Evolutionary conservation across 148 eudicot species (phyloP), one percentile per base, ranked within the genome.

Genomic region (Fagopyrum tataricum): DNA sequence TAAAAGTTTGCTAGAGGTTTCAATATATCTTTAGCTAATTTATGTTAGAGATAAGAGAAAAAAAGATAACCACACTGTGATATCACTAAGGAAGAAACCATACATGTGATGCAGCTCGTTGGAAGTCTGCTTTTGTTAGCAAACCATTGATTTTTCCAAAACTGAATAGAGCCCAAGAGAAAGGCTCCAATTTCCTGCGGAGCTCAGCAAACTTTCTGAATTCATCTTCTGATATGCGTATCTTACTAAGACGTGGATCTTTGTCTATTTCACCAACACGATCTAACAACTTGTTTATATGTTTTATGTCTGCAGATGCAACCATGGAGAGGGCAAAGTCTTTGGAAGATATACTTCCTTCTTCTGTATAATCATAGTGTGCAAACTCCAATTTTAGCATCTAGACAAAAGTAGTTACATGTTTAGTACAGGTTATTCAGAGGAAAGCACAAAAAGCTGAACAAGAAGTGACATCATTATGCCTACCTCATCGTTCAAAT

Each of bases 241-340:
- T 26, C 31, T 73, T 75, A 66, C 79, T 71, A 77, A 88, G 85
- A 43, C 62, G 52, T 14, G 78, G 79, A 37, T 83, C 84, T 17
- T 53, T 73, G 81, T 84, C 82, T 58, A 88, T 64, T 72, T 86
- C 92, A 62, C 82, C 92, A 81, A 84, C 90, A 17, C 88, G 83
- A 61, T 81, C 81, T 70, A 88, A 87, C 76, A 88, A 78, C 79
- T 83, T 86, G 79, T 77, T 86, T 42, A 88, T 53, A 74, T 88
- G 87, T 70, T 72, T 75, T 74, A 84, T 62, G 75, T 88, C 92
- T 47, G 90, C 92, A 59, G 92, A 86, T 69, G 92, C 92, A 79
- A 88, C 88, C 92, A 88, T 83, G 66, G 92, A 86, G 66, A 88
- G 84, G 56, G 92, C 90, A 44, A 88, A 88, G 79, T 88, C 92